These are phyloP conservation scores for Margaritispora aquatica DNA, from an alignment of 495 filamentous ascomycete genomes.

Conservation along the genomic window DNA sequence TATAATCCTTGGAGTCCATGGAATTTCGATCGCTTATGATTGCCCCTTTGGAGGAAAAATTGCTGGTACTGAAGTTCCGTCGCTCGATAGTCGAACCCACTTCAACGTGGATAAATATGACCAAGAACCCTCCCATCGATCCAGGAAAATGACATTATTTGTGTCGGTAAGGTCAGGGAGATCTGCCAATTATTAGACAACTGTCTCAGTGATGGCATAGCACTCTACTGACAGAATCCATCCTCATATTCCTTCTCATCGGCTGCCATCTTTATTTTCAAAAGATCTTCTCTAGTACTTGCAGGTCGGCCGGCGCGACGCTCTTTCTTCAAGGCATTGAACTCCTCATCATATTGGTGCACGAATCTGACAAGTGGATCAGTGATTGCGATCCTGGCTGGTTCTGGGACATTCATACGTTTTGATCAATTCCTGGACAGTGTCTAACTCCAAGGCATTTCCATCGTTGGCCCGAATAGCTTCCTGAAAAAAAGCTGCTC, in stretches of 20 bases:
- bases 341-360: conserved; percentile 70
- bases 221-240: conserved; percentile 59
- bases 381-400: background rate
- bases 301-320: conserved; percentile 78
- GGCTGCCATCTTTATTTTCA: conserved; percentile 60
- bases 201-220: conserved; percentile 3
- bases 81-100: conserved; percentile 54
- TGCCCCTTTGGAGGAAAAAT: conserved; percentile 66
- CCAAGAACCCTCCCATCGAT: conserved; percentile 47
- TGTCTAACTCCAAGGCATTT: conserved; percentile 47
- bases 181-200: conserved; percentile 30
- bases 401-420: conserved; percentile 43
- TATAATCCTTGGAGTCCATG: conserved; percentile 10
- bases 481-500: conserved; percentile 67
- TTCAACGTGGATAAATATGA: conserved; percentile 44
- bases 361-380: conserved; percentile 54
- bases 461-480: conserved; percentile 44
- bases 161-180: conserved; percentile 42
- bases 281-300: conserved; percentile 65
- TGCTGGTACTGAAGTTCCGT: conserved; percentile 48
- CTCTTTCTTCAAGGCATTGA: conserved; percentile 63
- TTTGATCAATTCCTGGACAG: conserved; percentile 55
- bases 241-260: conserved; percentile 78
- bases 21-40: conserved; percentile 31
- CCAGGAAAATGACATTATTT: conserved; percentile 37